phyloP scores from a whole-genome alignment of 805 yeast genomes.

The Barnettozyma populi region DNA sequence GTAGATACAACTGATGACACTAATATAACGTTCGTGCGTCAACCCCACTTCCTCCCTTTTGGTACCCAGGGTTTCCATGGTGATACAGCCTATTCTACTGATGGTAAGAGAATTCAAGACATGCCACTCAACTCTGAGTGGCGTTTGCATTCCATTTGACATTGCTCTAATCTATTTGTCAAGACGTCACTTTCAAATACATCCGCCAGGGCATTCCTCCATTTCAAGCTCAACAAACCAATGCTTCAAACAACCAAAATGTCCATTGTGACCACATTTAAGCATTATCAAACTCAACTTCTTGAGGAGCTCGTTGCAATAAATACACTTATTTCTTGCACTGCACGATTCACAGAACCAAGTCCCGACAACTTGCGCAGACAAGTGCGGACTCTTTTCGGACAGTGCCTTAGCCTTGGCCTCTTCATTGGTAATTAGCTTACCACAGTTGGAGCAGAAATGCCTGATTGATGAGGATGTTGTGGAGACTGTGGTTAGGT shows the following conservation, averaged over 20 bases:
- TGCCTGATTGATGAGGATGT: constrained; percentile 39
- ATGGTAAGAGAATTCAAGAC: too few species aligned
- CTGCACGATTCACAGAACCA: constrained; percentile 86
- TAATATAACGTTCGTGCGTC: too few species aligned
- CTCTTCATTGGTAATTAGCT: constrained; percentile 53
- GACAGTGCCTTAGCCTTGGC: constrained; percentile 35
- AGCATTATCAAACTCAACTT: constrained; percentile 59
- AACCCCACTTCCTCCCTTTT: too few species aligned
- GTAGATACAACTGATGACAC: too few species aligned
- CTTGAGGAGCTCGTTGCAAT: constrained; percentile 71
- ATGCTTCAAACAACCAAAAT: constrained; percentile 66
- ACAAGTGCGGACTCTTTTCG: not conserved
- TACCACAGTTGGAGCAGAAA: constrained; percentile 57
- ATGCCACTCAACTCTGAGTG: too few species aligned
- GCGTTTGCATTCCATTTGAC: too few species aligned
- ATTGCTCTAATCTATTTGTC: too few species aligned
- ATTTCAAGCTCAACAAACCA: constrained; percentile 71
- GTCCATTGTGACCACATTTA: constrained; percentile 85
- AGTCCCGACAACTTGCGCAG: constrained; percentile 45
- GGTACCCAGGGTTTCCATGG: too few species aligned
- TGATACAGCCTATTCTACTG: too few species aligned
- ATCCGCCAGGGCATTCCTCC: constrained; percentile 75
- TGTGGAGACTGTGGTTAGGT: constrained; percentile 14
- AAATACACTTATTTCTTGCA: constrained; percentile 43
- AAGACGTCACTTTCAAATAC: constrained; percentile 5